phyloP scores from a whole-genome alignment of 1,284 basidiomycete genomes.

The Ceratobasidium sp. region DNA sequence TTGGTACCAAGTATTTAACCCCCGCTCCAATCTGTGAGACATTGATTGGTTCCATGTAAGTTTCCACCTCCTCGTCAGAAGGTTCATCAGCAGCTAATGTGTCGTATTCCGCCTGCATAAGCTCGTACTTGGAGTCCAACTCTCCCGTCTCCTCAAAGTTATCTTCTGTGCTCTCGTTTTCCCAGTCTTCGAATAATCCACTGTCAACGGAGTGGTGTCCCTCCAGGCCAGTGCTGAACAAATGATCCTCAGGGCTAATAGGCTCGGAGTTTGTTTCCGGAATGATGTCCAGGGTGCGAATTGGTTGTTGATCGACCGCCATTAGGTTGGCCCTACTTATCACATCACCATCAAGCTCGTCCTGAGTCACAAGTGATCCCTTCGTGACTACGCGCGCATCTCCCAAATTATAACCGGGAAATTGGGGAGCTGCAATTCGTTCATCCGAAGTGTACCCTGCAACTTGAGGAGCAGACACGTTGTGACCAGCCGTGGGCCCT shows the following conservation, averaged over 20 bases:
- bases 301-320: no score
- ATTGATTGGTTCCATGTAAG: not conserved
- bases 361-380: no score
- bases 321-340: no score
- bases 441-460: no score
- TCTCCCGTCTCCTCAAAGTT: not conserved
- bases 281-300: no score
- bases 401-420: no score
- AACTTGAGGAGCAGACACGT: not conserved
- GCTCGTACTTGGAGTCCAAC: not conserved
- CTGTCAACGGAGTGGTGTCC: not conserved
- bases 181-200: conserved; percentile 3
- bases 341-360: no score
- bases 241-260: no score
- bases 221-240: no score
- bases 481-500: not conserved
- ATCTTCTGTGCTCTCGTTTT: not conserved
- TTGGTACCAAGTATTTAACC: not conserved
- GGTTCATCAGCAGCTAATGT: not conserved
- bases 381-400: no score
- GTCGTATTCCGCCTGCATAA: not conserved
- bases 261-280: no score
- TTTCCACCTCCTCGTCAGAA: not conserved
- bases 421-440: no score
- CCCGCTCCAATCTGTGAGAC: not conserved